Percentiles rank a stretch among this genome's conserved stretches.
These are phyloP conservation scores for Clathrus columnatus DNA, from an alignment of 768 basidiomycete species.

Conservation along the genomic window DNA sequence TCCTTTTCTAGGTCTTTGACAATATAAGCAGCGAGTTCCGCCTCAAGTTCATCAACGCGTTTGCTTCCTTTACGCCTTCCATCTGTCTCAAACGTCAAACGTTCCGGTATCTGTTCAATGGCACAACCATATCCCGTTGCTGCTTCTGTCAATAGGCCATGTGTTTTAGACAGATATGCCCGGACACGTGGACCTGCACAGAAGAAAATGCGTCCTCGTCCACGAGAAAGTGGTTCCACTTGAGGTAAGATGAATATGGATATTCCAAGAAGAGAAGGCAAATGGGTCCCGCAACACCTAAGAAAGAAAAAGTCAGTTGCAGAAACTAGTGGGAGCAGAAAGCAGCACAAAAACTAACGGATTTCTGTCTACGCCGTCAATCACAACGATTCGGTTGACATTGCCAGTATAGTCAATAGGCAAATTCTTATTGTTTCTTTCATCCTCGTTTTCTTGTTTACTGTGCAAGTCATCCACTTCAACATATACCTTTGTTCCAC, in stretches of 20 bases:
- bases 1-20: conserved; percentile 34
- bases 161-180: conserved; percentile 48
- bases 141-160: conserved; percentile 44
- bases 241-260: conserved; percentile 65
- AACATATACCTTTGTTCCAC: conserved; percentile 59
- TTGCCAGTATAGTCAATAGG: conserved; percentile 70
- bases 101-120: conserved; percentile 54
- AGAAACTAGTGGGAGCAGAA: conserved; percentile 9
- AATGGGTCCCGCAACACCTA: conserved; percentile 80
- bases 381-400: conserved; percentile 70
- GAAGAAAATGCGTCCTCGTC: conserved; percentile 69
- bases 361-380: conserved; percentile 74
- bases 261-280: conserved; percentile 65
- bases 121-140: conserved; percentile 62
- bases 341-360: conserved; percentile 40
- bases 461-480: conserved; percentile 62
- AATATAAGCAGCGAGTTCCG: conserved; percentile 48
- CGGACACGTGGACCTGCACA: conserved; percentile 73
- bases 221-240: conserved; percentile 56
- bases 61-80: conserved; percentile 60
- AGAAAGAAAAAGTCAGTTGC: conserved; percentile 5
- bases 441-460: conserved; percentile 6
- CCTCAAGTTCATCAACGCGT: conserved; percentile 59
- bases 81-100: conserved; percentile 57
- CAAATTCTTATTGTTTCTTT: conserved; percentile 31